Base-by-base conservation (phyloP, 805 yeast species). In the Blastobotrys chiropterorum region DNA sequence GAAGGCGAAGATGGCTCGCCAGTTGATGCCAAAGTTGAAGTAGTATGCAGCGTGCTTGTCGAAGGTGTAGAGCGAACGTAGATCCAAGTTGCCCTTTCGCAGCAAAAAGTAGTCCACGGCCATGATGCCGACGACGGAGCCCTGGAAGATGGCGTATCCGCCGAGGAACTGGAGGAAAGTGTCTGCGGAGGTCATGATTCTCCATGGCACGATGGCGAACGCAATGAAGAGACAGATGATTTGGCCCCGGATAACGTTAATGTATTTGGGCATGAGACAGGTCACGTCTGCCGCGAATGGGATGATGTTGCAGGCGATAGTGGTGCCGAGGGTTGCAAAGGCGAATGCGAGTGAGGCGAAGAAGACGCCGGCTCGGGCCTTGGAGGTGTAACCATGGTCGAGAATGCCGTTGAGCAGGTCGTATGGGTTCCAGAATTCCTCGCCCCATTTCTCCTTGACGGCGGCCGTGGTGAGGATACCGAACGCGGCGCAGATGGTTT, bases 171-270 rank as follows among this genome's bases (percentile, higher is more conserved):
- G 61, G 21, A 69, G 61, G 57, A 75, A 70, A 3, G 66, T 61
- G 4, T 69, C 60, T 1, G 75, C 68, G 3, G 71, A 59, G 48
- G 69, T 65, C 40, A 69, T 59, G 50, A 74, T 65, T 31, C 62
- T 60, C 78, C 78, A 74, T 2, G 78, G 78, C 49, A 51, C 56
- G 45, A 53, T 51, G 41, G 51, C 51, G 45, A 51, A 53, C 17
- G 56, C 53, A 15, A 53, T 40, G 13, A 53, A 19, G 15, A 50
- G 46, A 39, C 51, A 45, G 16, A 53, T 31, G 26, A 56, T 15
- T 44, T 53, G 56, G 16, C 86, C 86, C 60, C 87, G 74, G 62
- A 80, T 72, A 50, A 80, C 79, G 66, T 76, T 81, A 59, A 82
- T 65, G 67, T 72, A 81, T 48, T 76, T 74, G 5, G 86, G 86